Base-by-base conservation (phyloP, 352 stramenopile species). In the Phytopythium oedochilum region DNA sequence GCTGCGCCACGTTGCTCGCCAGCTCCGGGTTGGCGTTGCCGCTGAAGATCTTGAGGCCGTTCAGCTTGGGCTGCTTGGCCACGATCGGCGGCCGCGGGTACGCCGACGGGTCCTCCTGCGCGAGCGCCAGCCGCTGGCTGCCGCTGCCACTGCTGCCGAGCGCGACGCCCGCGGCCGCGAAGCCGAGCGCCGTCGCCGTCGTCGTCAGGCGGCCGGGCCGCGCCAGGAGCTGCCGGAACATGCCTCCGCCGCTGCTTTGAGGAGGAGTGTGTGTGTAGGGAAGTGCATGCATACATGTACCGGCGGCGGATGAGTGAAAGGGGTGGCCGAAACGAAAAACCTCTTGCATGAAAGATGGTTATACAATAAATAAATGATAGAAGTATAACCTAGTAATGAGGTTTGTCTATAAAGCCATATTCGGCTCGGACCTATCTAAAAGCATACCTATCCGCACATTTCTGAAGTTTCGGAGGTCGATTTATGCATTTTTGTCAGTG, bases 21-120 rank as follows among this genome's bases (percentile, higher is more conserved):
- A 99, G 83, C 52, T 92, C 80, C 68, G 96, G 89, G 78, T 99
- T 99, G 45, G 97, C 95, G 65, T 98, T 99, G 51, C 97, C 97
- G 57, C 86, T 97, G 69, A 99, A 99, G 58, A 99, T 89, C 75
- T 99, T 99, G 57, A 99, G 75, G 1, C 86, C 83, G 56, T 94
- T 94, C 65, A 92, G 90, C 73, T 96, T 96, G 45, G 83, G 84
- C 66, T 92, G 80, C 73, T 96, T 96, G 50, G 75, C 71, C 29
- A 89, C 80, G 32, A 76, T 74, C 56, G 77, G 66, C 17, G 83
- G 61, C 23, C 73, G 66, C 35, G 78, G 83, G 49, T 73, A 79
- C 55, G 61, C 49, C 55, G 36, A 39, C 31, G 58, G 25, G 28
- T 77, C 70, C 44, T 89, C 78, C 53, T 92, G 76, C 2, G 78